These are phyloP conservation scores for Oidium heveae DNA, from an alignment of 2,329 filamentous ascomycete species.

Conservation along the genomic window DNA sequence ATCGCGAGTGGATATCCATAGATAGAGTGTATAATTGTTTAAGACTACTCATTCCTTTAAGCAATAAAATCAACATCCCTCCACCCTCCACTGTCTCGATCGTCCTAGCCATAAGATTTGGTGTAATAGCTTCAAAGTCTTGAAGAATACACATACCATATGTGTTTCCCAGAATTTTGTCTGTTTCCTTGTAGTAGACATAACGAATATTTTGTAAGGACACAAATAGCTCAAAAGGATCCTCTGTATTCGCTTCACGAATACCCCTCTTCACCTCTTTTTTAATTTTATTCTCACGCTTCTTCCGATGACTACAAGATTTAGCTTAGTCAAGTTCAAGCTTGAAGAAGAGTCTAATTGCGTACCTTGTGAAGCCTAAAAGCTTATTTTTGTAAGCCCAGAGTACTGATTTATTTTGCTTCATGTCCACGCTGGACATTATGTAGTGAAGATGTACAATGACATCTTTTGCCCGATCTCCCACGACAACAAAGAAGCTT, in stretches of 20 bases:
- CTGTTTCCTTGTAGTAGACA: slow-evolving; percentile 98
- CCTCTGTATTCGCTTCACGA: slow-evolving; percentile 73
- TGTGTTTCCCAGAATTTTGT: slow-evolving; percentile 94
- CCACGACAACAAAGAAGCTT: slow-evolving; percentile 92
- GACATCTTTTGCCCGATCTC: slow-evolving; percentile 82
- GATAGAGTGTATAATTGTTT: slow-evolving; percentile 91
- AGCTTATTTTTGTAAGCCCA: slow-evolving; percentile 99
- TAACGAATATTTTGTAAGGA: slow-evolving; percentile 94
- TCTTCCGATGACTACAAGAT: slow-evolving; percentile 59
- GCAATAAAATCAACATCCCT: slow-evolving; percentile 63
- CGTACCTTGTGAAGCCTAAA: slow-evolving; percentile 51
- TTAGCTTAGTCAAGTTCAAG: not conserved
- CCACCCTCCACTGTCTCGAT: slow-evolving; percentile 96
- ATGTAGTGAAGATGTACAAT: slow-evolving; percentile 92
- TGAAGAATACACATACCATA: slow-evolving; percentile 97
- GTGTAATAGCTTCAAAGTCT: slow-evolving; percentile 92
- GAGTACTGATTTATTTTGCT: slow-evolving; percentile 84
- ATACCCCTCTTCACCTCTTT: slow-evolving; percentile 92
- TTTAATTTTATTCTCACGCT: slow-evolving; percentile 95
- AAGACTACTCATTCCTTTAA: slow-evolving; percentile 92
- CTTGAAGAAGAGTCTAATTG: not conserved
- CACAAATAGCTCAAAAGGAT: slow-evolving; percentile 93
- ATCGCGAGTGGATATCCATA: slow-evolving; percentile 94
- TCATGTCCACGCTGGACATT: slow-evolving; percentile 69
- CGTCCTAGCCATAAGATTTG: slow-evolving; percentile 82